Base-by-base conservation (phyloP, 371 early-diverging fungal species). In the Dipsacomyces acuminosporus region DNA sequence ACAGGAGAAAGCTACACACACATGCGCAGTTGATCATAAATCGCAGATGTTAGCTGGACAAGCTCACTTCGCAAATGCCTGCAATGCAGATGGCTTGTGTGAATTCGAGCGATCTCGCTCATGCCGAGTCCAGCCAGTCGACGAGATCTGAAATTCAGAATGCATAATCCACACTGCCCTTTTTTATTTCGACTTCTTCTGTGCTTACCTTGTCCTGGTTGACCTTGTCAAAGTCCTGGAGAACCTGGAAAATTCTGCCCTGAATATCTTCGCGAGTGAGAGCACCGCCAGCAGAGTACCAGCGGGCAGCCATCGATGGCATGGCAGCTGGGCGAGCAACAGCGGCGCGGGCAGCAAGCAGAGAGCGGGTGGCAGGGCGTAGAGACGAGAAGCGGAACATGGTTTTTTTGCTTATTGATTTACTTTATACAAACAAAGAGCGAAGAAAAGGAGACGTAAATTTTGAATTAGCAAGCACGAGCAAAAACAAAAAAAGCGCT, bases 221-320 rank as follows among this genome's bases (percentile, higher is more conserved):
- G 65, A 97, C 88, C 82, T 97, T 97, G 71, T 93, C 95, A 75
- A 95, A 97, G 63, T 89, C 94, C 64, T 78, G 81, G 62, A 97
- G 72, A 43, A 97, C 80, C 42, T 87, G 83, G 64, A 95, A 72
- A 56, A 94, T 86, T 59, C 96, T 81, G 71, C 79, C 76, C 79
- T 94, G 86, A 60, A 95, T 79, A 51, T 78, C 78, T 26, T 70
- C 56, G 47, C 76, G 79, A 52, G 76, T 52, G 21, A 84, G 76
- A 46, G 75, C 80, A 43, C 78, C 80, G 41, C 70, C 82, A 26
- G 79, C 75, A 41, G 82, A 79, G 74, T 87, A 89, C 71, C 78
- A 75, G 52, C 84, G 81, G 36, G 71, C 64, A 36, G 70, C 50
- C 41, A 75, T 35, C 20, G 30, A 11, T 17, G 45, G 51, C 53